Base-by-base conservation (phyloP, 2,329 filamentous ascomycete species). In the Alternaria tenuissima region DNA sequence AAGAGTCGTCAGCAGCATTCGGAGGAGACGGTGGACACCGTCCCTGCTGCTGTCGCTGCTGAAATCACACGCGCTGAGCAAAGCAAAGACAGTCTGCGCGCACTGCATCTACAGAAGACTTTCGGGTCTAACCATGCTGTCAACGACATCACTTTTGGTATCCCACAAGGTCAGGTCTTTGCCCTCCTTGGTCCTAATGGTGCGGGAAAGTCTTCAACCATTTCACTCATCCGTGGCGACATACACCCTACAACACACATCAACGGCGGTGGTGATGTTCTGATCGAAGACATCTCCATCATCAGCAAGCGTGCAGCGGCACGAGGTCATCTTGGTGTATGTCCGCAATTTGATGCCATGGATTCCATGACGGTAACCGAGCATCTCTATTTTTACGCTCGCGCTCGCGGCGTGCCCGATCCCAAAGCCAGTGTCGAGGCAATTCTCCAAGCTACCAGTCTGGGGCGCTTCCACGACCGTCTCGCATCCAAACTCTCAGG, bases 361-460 rank as follows among this genome's bases (percentile, higher is more conserved):
- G 94, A 97, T 77, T 86, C 89, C 54, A 94, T 97, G 92, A 96
- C 93, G 0, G 93, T 96, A 0, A 81, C 88, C 2, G 93, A 98
- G 74, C 94, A 97, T 70, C 84, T 98, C 3, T 82, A 86, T 51
- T 97, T 97, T 81, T 98, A 97, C 75, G 94, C 94, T 5, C 87
- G 89, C 49, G 88, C 94, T 11, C 88, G 94, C 12, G 94, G 94
- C 36, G 89, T 97, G 8, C 78, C 86, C 0, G 86, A 94, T 64
- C 83, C 95, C 2, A 83, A 89, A 18, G 86, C 92, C 77, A 96
- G 97, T 67, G 92, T 97, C 1, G 81, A 83, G 1, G 89, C 91
- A 30, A 88, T 97, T 5, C 83, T 97, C n/a, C 82, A 86, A 36
- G 93, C 93, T 1, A 93, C 97, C 1, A 93, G 93, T 0, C 84